These are phyloP conservation scores for Rossbeevera mucosa DNA, from an alignment of 768 basidiomycete species.

Conservation along the genomic window DNA sequence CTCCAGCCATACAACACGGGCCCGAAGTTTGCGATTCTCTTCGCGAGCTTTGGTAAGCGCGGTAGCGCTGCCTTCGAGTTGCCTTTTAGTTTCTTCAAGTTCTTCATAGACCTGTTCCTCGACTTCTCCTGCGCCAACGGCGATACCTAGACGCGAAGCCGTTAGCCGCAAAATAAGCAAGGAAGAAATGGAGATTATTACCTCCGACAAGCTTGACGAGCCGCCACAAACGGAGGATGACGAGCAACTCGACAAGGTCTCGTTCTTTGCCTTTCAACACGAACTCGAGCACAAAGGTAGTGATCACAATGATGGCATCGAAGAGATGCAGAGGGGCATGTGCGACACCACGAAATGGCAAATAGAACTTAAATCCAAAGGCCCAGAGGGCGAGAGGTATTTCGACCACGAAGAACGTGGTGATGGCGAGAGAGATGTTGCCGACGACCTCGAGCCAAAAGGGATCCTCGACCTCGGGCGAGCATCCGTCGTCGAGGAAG, in stretches of 20 bases:
- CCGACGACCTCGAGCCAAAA: conserved; percentile 61
- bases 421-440: conserved; percentile 62
- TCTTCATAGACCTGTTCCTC: conserved; percentile 50
- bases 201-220: conserved; percentile 71
- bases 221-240: conserved; percentile 76
- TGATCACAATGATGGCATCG: conserved; percentile 65
- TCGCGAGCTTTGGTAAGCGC: conserved; percentile 43
- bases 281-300: conserved; percentile 71
- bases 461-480: conserved; percentile 42
- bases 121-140: conserved; percentile 70
- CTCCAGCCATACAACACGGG: conserved; percentile 34
- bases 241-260: conserved; percentile 66
- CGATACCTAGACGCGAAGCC: conserved; percentile 48
- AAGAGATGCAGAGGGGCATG: conserved; percentile 66
- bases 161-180: not conserved
- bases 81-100: conserved; percentile 44
- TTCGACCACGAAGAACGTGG: conserved; percentile 70
- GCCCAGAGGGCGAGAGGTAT: conserved; percentile 68
- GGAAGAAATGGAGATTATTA: conserved; percentile 18
- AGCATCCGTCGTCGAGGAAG: conserved; percentile 55
- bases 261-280: conserved; percentile 61
- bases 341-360: conserved; percentile 51
- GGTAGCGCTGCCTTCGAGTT: conserved; percentile 42
- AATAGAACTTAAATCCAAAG: conserved; percentile 56
- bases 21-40: conserved; percentile 53